Evolutionary conservation across 2,329 filamentous ascomycete species (phyloP), one percentile per base, ranked within the genome.

Genomic region (Sphaerulina vaccinii): DNA sequence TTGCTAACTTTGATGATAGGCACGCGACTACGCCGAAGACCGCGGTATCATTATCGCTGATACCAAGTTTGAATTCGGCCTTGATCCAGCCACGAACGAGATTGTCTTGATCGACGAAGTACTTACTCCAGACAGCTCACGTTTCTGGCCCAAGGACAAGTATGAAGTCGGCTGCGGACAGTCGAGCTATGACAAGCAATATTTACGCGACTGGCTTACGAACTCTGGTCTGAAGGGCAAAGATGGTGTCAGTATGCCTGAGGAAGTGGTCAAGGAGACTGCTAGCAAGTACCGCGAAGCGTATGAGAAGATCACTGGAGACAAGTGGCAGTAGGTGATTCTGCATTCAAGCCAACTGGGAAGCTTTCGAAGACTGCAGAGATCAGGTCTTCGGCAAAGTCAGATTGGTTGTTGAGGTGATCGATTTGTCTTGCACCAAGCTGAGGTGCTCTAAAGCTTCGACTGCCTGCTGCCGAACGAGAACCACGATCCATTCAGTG

Each of bases 51-150:
- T 91, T 65, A 87, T 91, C 52, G 87, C 86, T 1, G 85, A 88
- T 65, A 88, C 85, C 2, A 88, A 88, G 67, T 87, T 88, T 66
- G 85, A 88, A 72, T 92, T 90, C 65, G 86, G 84, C 1, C 73
- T 88, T 15, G 66, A 71, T 60, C 77, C 81, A 56, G 78, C 73
- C 51, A 83, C 81, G 1, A 78, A 82, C 55, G 81, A 87, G 63
- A 79, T 93, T 6, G 81, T 90, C 29, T 76, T 92, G 45, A 83
- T 90, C 3, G 90, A 95, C 66, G 90, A 95, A 74, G 88, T 95
- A 18, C 74, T 95, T 54, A 95, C 90, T 6, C 90, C 90, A 2
- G 76, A 79, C 58, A 74, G 70, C 60, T 92, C 87, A 44, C 82
- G 91, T 13, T 96, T 96, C 78, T 97, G 92, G 91, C 84, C 85